Percentiles rank a stretch among this genome's conserved stretches.
Conservation (phyloP, 2,329 filamentous ascomycete species). For the Neonectria coccinea region DNA sequence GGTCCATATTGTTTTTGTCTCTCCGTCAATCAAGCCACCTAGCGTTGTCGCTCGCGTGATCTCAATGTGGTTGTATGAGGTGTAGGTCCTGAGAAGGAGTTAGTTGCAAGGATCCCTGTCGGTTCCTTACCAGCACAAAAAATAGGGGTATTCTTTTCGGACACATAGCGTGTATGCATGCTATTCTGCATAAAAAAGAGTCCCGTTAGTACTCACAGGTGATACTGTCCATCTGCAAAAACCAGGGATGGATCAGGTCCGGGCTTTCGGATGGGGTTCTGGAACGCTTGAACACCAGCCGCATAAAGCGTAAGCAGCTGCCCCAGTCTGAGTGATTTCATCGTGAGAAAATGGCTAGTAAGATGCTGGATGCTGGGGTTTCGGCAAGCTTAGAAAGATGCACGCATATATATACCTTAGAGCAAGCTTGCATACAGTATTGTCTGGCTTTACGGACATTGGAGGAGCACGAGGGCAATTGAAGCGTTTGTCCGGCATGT, state of each 20-base stretch:
- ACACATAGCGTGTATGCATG: neutral
- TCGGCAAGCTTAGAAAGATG: neutral
- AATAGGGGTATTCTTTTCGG: too few relatives aligned
- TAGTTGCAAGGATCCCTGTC: neutral
- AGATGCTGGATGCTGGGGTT: neutral
- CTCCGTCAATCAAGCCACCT: conserved; percentile 18
- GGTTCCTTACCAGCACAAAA: too few relatives aligned
- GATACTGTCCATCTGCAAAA: conserved; percentile 22
- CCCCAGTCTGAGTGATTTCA: neutral
- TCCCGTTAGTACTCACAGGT: conserved; percentile 4
- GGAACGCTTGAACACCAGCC: conserved; percentile 6
- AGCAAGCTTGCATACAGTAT: neutral
- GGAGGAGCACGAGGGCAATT: neutral
- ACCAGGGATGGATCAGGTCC: conserved; percentile 20
- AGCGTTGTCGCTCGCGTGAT: conserved; percentile 10
- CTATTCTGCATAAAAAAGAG: too few relatives aligned
- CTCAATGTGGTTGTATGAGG: conserved; percentile 18
- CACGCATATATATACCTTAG: neutral
- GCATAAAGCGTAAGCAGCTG: neutral
- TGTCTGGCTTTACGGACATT: neutral
- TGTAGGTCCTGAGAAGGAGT: conserved; percentile 15
- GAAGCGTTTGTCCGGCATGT: neutral
- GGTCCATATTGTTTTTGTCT: conserved; percentile 29
- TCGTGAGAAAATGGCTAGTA: neutral
- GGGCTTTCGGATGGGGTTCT: conserved; percentile 23